These are phyloP conservation scores for Suillus variegatus DNA, from an alignment of 768 basidiomycete species.

Conservation along the genomic window DNA sequence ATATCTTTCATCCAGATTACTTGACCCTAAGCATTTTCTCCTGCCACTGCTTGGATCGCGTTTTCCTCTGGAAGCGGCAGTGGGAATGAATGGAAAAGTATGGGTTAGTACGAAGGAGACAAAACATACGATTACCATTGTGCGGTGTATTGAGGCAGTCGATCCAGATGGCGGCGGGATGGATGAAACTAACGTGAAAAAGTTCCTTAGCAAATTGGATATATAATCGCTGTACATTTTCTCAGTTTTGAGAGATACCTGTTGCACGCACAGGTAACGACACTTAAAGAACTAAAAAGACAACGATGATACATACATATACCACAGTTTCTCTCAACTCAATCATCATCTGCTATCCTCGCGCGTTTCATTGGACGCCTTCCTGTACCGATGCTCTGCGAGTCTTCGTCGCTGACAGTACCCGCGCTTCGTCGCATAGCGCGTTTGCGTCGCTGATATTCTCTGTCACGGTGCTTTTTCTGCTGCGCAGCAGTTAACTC, in stretches of 20 bases:
- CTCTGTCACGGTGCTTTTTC: slow-evolving; percentile 77
- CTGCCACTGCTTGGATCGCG: slow-evolving; percentile 76
- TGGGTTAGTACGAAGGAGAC: slow-evolving; percentile 83
- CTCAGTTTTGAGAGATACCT: neutral
- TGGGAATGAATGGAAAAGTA: slow-evolving; percentile 89
- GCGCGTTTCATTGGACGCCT: slow-evolving; percentile 71
- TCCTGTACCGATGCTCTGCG: slow-evolving; percentile 43
- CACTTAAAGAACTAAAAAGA: slow-evolving; percentile 6
- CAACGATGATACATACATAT: neutral
- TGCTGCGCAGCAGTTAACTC: slow-evolving; percentile 71
- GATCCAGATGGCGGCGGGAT: slow-evolving; percentile 74
- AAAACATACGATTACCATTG: slow-evolving; percentile 71
- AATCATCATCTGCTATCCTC: slow-evolving; percentile 68
- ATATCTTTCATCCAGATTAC: slow-evolving; percentile 48
- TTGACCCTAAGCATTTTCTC: slow-evolving; percentile 81
- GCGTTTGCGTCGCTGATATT: slow-evolving; percentile 79
- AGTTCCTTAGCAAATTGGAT: slow-evolving; percentile 51
- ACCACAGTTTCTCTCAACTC: slow-evolving; percentile 13
- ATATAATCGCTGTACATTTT: slow-evolving; percentile 26
- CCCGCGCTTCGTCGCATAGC: slow-evolving; percentile 64
- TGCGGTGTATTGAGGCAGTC: slow-evolving; percentile 78
- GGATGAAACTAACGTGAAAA: slow-evolving; percentile 53
- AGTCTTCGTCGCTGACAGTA: slow-evolving; percentile 74
- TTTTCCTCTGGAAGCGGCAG: slow-evolving; percentile 86
- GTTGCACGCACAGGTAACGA: neutral